These are phyloP conservation scores for Albifimbria verrucaria DNA, from an alignment of 2,329 filamentous ascomycete species.

Conservation along the genomic window DNA sequence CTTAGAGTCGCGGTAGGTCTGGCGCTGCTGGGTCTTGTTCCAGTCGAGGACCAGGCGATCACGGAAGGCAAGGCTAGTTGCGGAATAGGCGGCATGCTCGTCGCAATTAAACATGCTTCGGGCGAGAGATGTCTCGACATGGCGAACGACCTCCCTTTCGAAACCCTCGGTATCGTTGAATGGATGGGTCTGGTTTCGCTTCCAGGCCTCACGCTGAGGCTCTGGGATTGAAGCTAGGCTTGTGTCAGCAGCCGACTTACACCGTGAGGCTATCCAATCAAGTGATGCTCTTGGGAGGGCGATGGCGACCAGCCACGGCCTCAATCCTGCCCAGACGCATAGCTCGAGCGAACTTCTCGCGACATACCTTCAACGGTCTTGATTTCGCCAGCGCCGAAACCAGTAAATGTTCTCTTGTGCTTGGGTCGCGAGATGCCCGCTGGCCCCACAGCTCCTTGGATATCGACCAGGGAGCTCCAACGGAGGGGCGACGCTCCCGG, in stretches of 20 bases:
- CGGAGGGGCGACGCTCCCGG: constrained; percentile 78
- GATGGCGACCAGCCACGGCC: too few species aligned
- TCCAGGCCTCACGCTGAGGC: constrained; percentile 78
- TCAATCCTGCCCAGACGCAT: too few species aligned
- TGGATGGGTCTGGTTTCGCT: constrained; percentile 57
- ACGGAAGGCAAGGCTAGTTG: constrained; percentile 86
- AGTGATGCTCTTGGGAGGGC: too few species aligned
- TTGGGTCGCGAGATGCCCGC: constrained; percentile 84
- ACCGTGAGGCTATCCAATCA: too few species aligned
- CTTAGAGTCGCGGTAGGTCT: constrained; percentile 88
- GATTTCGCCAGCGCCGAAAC: constrained; percentile 87
- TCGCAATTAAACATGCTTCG: constrained; percentile 98
- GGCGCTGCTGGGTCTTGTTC: constrained; percentile 97
- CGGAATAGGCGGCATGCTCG: constrained; percentile 87
- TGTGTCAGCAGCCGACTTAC: neutral
- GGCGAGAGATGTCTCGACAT: constrained; percentile 94
- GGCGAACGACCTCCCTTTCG: constrained; percentile 80
- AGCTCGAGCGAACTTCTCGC: neutral
- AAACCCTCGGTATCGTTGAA: constrained; percentile 84
- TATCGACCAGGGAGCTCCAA: constrained; percentile 81
- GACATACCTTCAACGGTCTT: constrained; percentile 81
- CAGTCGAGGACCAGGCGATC: constrained; percentile 92
- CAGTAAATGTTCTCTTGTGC: constrained; percentile 95
- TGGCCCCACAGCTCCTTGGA: constrained; percentile 82
- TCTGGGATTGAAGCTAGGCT: constrained; percentile 74